phyloP scores from a whole-genome alignment of 73 alveolate genomes.

The Loxodes magnus region DNA sequence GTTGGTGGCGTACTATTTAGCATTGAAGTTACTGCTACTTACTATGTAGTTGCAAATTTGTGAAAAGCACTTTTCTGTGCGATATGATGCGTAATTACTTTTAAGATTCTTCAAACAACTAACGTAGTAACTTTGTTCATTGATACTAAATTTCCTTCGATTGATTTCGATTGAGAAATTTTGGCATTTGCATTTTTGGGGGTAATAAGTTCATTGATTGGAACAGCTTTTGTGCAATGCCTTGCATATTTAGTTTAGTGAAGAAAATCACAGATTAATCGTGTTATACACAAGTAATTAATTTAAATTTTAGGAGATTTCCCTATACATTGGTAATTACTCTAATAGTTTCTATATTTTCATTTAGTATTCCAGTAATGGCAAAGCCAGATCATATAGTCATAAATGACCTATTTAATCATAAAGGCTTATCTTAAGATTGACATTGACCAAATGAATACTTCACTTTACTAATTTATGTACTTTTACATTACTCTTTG shows the following conservation, averaged over 20 bases:
- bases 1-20: constrained; percentile 66
- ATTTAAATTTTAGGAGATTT: constrained; percentile 1
- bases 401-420: neutral
- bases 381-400: constrained; percentile 1
- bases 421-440: neutral
- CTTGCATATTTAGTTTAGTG: no score
- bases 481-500: constrained; percentile 32
- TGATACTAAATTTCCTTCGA: constrained; percentile 1
- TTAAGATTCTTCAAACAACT: constrained; percentile 29
- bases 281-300: no score
- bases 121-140: constrained; percentile 16
- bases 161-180: constrained; percentile 1
- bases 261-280: no score
- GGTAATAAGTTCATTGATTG: no score
- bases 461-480: constrained; percentile 8
- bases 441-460: neutral
- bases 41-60: constrained; percentile 63
- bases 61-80: constrained; percentile 65
- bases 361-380: neutral
- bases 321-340: neutral
- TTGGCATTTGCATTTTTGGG: constrained; percentile 1
- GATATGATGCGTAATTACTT: constrained; percentile 36
- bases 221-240: no score
- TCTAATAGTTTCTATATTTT: neutral
- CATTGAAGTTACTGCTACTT: constrained; percentile 68